Base-by-base conservation (phyloP, 2,329 filamentous ascomycete species). In the Grosmannia huntii region DNA sequence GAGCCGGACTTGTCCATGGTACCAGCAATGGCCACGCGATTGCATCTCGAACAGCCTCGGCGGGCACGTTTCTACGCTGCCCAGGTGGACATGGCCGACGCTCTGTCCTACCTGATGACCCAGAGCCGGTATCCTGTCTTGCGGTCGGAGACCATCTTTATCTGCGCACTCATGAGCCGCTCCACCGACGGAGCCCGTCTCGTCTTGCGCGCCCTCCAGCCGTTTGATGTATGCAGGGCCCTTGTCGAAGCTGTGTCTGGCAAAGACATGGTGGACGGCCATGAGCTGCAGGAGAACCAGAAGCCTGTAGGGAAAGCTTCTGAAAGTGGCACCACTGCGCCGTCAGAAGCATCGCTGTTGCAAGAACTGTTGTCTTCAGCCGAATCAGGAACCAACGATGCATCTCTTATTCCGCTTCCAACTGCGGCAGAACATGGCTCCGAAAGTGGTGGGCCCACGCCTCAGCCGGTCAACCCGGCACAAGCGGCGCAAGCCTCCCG, bases 71-170 rank as follows among this genome's bases (percentile, higher is more conserved):
- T 83, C 65, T 81, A 81, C 66, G 57, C 65, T 1, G 66, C 66
- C 27, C 77, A 82, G 64, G 61, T 64, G 3, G 61, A 70, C 23
- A 66, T 82, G 14, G 64, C 68, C 16, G 65, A 69, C 9, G 70
- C 75, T 0, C 70, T 86, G 7, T 65, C 73, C 1, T 80, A 76
- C 63, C 73, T 85, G 28, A 71, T 83, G 27, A 75, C 72, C 2
- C 82, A 85, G 64, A 70, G 68, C 3, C 83, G 81, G 62, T 85
- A 81, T 74, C 79, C 81, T 0, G 72, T 77, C 2, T 71, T 86
- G 2, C 74, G 79, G 21, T 82, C 80, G 46, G 83, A 86, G 65
- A 75, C 77, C 3, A 81, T 82, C 76, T 85, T 85, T 61, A 76
- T 83, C 6, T 74, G 84, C 56, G 83, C 83, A 2, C 73, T 85